Base-by-base conservation (phyloP, 2,329 filamentous ascomycete genomes). In the Sclerotinia sclerotiorum region DNA sequence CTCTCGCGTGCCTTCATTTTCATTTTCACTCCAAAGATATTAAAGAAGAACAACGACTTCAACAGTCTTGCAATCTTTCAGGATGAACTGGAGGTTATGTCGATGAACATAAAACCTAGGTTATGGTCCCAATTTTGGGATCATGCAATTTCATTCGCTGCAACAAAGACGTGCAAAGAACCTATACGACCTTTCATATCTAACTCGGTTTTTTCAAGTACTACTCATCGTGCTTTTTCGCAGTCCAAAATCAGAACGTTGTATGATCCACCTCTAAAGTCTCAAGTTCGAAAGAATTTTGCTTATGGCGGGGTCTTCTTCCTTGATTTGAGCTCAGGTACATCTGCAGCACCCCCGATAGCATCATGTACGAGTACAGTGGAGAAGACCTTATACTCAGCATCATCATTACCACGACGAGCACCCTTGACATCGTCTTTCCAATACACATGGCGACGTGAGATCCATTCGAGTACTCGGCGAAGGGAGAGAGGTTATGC, bases 281-380 rank as follows among this genome's bases (percentile, higher is more conserved):
- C 55, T 60, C 65, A 69, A 17, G 78, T 82, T 32, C 82, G 81
- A 15, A 82, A 81, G 69, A 84, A 82, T 73, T 84, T 85, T 74
- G 83, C 84, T 46, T 86, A 85, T 1, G 83, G 85, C 32, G 82
- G 85, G 7, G 78, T 87, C 48, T 78, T 87, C 35, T 81, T 87
- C 21, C 75, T 86, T 62, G 82, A 84, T 24, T 77, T 78, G 44
- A 72, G 68, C 67, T 79, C 82, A 29, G 79, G 77, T 46, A 74
- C 79, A 4, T 78, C 79, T 3, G 60, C 72, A 52, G 77, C 80
- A 11, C 76, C 81, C 29, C 67, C 72, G n/a, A 70, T 71, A 35
- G 69, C 72, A 46, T 69, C 72, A 51, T 73, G 69, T 70, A 62
- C 70, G 24, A 70, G 71, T 3, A 70, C 69, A 6, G 65, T 67